phyloP scores from a whole-genome alignment of 345 rosid species.

The Ailanthus altissimus region DNA sequence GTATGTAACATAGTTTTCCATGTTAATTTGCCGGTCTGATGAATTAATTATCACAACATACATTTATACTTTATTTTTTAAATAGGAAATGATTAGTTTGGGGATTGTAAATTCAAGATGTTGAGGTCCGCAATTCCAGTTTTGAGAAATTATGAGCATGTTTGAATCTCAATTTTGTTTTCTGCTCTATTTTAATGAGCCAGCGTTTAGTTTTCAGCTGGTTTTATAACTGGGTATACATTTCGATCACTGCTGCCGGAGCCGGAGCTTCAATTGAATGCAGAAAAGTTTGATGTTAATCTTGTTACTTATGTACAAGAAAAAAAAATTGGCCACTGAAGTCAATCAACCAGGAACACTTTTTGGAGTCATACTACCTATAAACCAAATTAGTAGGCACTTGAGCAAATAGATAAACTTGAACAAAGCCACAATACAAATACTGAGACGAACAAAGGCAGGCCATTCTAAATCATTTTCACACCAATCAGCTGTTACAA shows the following conservation, averaged over 20 bases:
- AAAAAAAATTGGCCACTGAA: neutral
- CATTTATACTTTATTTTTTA: neutral
- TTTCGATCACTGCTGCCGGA: no score
- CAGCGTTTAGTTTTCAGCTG: neutral
- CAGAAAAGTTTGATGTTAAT: no score
- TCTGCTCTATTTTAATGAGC: neutral
- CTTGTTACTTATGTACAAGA: no score
- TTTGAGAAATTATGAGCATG: neutral
- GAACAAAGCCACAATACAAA: constrained; percentile 25
- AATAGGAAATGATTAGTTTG: neutral
- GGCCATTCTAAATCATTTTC: constrained; percentile 16
- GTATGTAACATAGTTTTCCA: neutral
- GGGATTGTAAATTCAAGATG: constrained; percentile 7
- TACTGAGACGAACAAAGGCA: constrained; percentile 21
- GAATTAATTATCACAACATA: neutral
- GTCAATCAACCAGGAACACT: neutral
- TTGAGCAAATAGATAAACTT: neutral
- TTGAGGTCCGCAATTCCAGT: neutral
- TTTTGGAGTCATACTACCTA: neutral
- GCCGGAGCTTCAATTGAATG: no score
- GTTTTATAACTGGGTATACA: neutral
- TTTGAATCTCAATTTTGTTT: neutral
- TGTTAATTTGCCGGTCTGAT: neutral
- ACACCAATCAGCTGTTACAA: constrained; percentile 15
- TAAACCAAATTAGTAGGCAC: neutral